Evolutionary conservation across 2,329 filamentous ascomycete genomes (phyloP).

Genomic region (Aspergillus ustus): DNA sequence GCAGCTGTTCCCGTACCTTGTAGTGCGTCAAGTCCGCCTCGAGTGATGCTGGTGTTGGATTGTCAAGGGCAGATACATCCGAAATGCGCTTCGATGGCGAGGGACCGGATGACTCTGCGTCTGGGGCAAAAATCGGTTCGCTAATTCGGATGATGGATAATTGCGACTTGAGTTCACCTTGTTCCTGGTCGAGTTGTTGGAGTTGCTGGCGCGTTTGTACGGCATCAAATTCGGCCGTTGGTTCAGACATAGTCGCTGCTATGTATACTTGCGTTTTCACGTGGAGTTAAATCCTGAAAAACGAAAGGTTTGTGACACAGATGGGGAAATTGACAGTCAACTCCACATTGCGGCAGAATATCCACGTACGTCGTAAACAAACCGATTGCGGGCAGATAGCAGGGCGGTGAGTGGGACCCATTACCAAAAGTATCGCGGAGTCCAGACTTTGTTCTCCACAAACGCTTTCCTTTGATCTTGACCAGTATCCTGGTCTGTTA

Average conservation of each 20-base stretch:
- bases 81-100: conserved; percentile 64
- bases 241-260: neutral
- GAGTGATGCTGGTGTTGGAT: conserved; percentile 74
- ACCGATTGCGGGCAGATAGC: neutral
- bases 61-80: conserved; percentile 72
- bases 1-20: conserved; percentile 55
- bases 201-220: conserved; percentile 48
- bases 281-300: neutral
- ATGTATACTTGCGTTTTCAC: neutral
- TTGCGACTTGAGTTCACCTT: conserved; percentile 54
- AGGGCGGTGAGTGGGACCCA: neutral
- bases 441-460: neutral
- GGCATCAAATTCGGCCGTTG: neutral
- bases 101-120: conserved; percentile 28
- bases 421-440: neutral
- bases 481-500: neutral
- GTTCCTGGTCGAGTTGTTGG: conserved; percentile 43
- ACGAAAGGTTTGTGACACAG: neutral
- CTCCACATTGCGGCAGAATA: conserved; percentile 2
- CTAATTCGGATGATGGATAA: conserved; percentile 78
- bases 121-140: conserved; percentile 67
- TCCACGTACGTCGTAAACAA: conserved; percentile 3
- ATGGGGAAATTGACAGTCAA: neutral
- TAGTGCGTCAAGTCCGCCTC: conserved; percentile 87
- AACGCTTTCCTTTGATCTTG: neutral